phyloP scores from a whole-genome alignment of 139 green algal species.

The Micractinium sp. region DNA sequence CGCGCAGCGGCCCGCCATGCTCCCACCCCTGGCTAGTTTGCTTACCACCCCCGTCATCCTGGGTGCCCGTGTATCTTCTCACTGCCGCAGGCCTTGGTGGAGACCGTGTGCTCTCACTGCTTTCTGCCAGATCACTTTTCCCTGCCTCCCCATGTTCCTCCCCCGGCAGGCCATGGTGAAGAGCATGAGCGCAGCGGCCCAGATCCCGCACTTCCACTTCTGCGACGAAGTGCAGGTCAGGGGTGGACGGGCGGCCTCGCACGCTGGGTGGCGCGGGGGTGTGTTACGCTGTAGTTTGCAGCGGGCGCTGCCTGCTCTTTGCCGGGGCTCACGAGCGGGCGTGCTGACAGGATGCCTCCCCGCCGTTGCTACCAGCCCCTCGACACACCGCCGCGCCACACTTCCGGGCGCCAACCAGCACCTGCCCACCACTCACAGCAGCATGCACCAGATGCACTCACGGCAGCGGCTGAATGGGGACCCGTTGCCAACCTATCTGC shows the following conservation, averaged over 20 bases:
- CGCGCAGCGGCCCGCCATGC: too few species aligned
- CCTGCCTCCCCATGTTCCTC: neutral
- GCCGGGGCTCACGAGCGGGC: neutral
- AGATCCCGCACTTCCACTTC: slow-evolving; percentile 87
- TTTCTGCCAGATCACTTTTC: neutral
- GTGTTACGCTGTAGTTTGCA: neutral
- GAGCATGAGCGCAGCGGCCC: slow-evolving; percentile 70
- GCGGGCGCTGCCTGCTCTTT: neutral
- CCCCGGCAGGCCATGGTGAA: slow-evolving; percentile 72
- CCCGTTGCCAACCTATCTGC: too few species aligned
- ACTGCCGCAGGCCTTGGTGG: too few species aligned
- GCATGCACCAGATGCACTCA: too few species aligned
- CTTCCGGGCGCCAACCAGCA: too few species aligned
- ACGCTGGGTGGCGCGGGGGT: neutral
- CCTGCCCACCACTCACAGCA: neutral
- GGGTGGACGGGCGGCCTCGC: neutral
- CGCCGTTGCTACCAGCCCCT: neutral
- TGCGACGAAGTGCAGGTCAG: slow-evolving; percentile 76
- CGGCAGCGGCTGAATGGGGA: too few species aligned
- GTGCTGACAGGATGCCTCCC: neutral
- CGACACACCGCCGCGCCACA: neutral
- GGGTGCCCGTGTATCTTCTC: too few species aligned
- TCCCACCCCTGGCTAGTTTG: too few species aligned
- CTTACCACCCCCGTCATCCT: too few species aligned
- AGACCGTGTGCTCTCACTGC: too few species aligned